phyloP scores from a whole-genome alignment of 192 early-diverging fungal species.

The Radiomyces spectabilis region DNA sequence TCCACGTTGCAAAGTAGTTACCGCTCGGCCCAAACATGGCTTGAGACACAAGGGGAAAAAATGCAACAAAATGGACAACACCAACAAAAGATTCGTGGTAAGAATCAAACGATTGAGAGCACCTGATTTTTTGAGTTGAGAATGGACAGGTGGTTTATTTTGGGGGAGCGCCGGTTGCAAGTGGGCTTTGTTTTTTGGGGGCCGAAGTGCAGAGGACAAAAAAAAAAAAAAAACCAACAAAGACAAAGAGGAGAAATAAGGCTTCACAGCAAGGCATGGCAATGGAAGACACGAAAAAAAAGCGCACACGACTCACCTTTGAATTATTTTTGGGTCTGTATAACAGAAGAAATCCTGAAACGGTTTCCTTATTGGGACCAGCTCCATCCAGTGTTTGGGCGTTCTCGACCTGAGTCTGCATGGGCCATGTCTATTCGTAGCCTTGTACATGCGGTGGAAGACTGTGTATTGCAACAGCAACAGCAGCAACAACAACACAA shows the following conservation, averaged over 20 bases:
- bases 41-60: not conserved
- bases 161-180: too few species aligned
- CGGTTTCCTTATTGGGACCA: slow-evolving; percentile 25
- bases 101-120: too few species aligned
- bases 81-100: not conserved
- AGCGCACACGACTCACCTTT: too few species aligned
- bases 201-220: too few species aligned
- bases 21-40: not conserved
- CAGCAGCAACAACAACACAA: not conserved
- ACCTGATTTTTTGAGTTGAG: too few species aligned
- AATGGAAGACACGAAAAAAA: too few species aligned
- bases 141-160: too few species aligned
- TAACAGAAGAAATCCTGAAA: slow-evolving; percentile 20
- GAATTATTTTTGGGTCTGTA: not conserved
- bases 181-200: too few species aligned
- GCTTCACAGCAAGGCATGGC: too few species aligned
- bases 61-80: not conserved
- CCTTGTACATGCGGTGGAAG: slow-evolving; percentile 16
- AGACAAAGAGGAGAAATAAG: not conserved
- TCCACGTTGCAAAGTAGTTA: slow-evolving; percentile 7
- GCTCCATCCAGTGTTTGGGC: slow-evolving; percentile 11
- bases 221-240: slow-evolving; percentile 1
- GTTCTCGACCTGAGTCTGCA: not conserved
- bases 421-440: slow-evolving; percentile 26
- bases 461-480: slow-evolving; percentile 7